Base-by-base conservation (phyloP, 371 early-diverging fungal genomes). In the Circinella minor region DNA sequence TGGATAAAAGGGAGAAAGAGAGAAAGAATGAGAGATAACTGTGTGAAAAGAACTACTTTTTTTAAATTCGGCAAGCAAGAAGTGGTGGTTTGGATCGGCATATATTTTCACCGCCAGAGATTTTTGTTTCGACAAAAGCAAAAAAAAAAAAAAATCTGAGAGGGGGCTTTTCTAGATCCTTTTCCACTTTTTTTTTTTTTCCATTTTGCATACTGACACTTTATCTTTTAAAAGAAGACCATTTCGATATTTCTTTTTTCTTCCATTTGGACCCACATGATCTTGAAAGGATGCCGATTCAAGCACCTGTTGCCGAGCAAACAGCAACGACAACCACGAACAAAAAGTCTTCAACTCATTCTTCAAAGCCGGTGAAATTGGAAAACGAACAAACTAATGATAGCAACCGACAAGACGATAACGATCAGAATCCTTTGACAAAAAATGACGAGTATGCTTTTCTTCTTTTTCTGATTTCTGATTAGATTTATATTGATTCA, bases 391-490 rank as follows among this genome's bases (percentile, higher is more conserved):
- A 36, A 54, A 9, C 37, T n/a, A 36, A 47, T 11, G 27, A 10
- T 37, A 20, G 51, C 62, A 15, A 48, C 54, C 13, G 36, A 36
- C 18, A 8, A 34, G 13, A 36, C 0, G 1, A 36, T 13, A 47
- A 36, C 17, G 36, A 55, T 48, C 65, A 59, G 37, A 15, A 36
- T 47, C 17, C 51, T 9, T 39, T 72, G 17, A 72, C 72, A 15
- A 69, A 68, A 10, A 82, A 78, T 37, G 80, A 79, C 75, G 82
- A 82, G 82, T 82, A 79, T 68, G 66, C 20, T 27, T 2, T 27
- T 27, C 27, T 20, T 36, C 3, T 14, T 47, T 37, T 3, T 11
- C 36, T 9, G 49, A 27, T n/a, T 27, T 34, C 46, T 34, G 20
- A 34, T 11, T 20, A 43, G 9, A 43, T 43, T 43, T 43, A 43